Base-by-base conservation (phyloP, 2,329 filamentous ascomycete genomes). In the Fusarium sp. region DNA sequence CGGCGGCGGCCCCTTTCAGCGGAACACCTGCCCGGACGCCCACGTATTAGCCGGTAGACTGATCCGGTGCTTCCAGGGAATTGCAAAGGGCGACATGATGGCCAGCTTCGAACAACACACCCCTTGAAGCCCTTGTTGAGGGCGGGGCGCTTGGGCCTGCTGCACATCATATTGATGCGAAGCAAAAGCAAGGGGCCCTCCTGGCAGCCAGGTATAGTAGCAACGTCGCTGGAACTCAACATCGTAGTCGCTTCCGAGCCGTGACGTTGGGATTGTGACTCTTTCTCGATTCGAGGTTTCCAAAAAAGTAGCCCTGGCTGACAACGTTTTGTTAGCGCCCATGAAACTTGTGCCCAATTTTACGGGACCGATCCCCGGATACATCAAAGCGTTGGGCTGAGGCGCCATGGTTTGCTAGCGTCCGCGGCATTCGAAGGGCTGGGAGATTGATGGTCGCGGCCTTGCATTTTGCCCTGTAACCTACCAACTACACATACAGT, bases 91-190 rank as follows among this genome's bases (percentile, higher is more conserved):
- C 61, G 55, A 57, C 36, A 57, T 58, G 60, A 68, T 60, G 58
- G 53, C 43, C 66, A 58, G 54, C 59, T 51, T 66, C 57, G 68
- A 64, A 62, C 56, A 53, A 51, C 57, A 73, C 65, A 44, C 66
- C 65, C 64, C 62, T 41, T 48, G 36, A 37, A 36, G 40, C 53
- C 52, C 61, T 70, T 43, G 43, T 41, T 66, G 63, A 44, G 61
- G 64, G 56, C 60, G 62, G 62, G 51, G 66, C 67, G 73, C 71
- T 75, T 70, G 63, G 73, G 60, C 73, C 73, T 72, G 62, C 68
- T 72, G 73, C 72, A 73, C 69, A 75, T 73, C 73, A 76, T 23
- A 23, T 73, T 63, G 63, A 69, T 69, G 54, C 59, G 65, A 66
- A 69, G 48, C 61, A 70, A 66, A 55, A 65, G 50, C 54, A 65